Evolutionary conservation across 2,329 filamentous ascomycete species (phyloP).

Genomic region (Tympanopsis confertula): DNA sequence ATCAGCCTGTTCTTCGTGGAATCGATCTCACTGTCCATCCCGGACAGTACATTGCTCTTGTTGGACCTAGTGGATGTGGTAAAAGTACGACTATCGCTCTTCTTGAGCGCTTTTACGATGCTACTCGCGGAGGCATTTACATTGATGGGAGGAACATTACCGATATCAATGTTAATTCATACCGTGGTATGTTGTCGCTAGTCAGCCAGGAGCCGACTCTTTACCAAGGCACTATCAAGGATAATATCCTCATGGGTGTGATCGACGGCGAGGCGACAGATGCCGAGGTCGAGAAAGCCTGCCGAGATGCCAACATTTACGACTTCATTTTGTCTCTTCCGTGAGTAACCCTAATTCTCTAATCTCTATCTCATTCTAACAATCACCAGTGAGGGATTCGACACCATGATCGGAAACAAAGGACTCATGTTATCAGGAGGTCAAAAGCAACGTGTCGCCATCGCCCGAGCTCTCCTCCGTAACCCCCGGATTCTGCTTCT

Average conservation of each 20-base stretch:
- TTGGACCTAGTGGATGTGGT: constrained; percentile 88
- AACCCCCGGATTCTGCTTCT: constrained; percentile 78
- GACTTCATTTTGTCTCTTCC: constrained; percentile 81
- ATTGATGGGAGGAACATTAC: constrained; percentile 77
- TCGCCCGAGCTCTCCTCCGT: constrained; percentile 81
- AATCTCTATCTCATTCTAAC: constrained; percentile 6
- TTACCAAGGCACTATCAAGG: constrained; percentile 81
- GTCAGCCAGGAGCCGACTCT: constrained; percentile 91
- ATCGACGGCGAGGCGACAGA: constrained; percentile 56
- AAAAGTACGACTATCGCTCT: constrained; percentile 90
- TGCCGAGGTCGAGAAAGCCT: constrained; percentile 63
- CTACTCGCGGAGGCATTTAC: constrained; percentile 66
- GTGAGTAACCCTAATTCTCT: constrained; percentile 20
- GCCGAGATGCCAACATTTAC: constrained; percentile 83
- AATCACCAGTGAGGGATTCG: constrained; percentile 53
- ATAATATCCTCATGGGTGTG: constrained; percentile 79
- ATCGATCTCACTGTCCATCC: constrained; percentile 64
- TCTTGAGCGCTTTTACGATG: constrained; percentile 89
- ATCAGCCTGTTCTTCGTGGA: constrained; percentile 83
- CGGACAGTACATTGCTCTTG: constrained; percentile 76
- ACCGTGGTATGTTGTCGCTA: constrained; percentile 71
- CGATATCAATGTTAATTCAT: constrained; percentile 71
- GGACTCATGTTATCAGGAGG: constrained; percentile 77
- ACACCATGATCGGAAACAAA: constrained; percentile 77
- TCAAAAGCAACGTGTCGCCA: constrained; percentile 89